A percentile compares a stretch with the other conserved stretches of the same genome.
These are phyloP conservation scores for Calophaca sinica DNA, from an alignment of 306 rosid genomes.

Conservation along the genomic window DNA sequence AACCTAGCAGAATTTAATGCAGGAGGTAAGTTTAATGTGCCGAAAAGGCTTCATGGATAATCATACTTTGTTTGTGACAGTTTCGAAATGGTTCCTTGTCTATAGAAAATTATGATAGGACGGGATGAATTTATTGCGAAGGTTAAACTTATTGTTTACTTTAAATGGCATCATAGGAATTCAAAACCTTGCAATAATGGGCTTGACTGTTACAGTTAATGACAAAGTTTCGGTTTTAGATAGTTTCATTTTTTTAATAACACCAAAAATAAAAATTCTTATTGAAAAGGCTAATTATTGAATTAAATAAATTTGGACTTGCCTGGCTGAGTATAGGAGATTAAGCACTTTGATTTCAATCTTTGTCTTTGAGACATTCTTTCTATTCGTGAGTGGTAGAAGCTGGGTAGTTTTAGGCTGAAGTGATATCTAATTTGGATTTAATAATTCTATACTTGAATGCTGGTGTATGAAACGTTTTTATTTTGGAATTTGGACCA, in stretches of 20 bases:
- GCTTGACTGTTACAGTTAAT: constrained; percentile 34
- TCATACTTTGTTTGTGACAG: constrained; percentile 35
- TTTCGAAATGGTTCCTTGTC: constrained; percentile 29
- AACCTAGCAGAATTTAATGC: constrained; percentile 64
- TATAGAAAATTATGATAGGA: constrained; percentile 1
- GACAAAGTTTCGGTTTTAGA: constrained; percentile 20
- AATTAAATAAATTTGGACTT: constrained; percentile 34
- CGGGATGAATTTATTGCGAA: constrained; percentile 6
- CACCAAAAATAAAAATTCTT: constrained; percentile 12
- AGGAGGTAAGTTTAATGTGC: constrained; percentile 62
- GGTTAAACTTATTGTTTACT: constrained; percentile 33
- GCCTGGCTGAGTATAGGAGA: constrained; percentile 31
- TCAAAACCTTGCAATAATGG: constrained; percentile 29
- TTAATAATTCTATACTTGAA: constrained; percentile 34
- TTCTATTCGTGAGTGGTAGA: constrained; percentile 39
- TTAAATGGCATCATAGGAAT: constrained; percentile 27
- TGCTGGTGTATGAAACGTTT: constrained; percentile 11
- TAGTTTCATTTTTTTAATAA: constrained; percentile 12
- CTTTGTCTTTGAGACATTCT: constrained; percentile 33
- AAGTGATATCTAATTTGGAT: constrained; percentile 30
- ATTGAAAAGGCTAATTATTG: constrained; percentile 28
- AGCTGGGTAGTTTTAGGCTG: constrained; percentile 37
- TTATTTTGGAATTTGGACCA: constrained; percentile 56
- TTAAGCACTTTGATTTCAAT: constrained; percentile 7
- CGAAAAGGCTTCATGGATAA: background rate